Conservation (phyloP, 768 basidiomycete genomes). For the Galerina marginata region DNA sequence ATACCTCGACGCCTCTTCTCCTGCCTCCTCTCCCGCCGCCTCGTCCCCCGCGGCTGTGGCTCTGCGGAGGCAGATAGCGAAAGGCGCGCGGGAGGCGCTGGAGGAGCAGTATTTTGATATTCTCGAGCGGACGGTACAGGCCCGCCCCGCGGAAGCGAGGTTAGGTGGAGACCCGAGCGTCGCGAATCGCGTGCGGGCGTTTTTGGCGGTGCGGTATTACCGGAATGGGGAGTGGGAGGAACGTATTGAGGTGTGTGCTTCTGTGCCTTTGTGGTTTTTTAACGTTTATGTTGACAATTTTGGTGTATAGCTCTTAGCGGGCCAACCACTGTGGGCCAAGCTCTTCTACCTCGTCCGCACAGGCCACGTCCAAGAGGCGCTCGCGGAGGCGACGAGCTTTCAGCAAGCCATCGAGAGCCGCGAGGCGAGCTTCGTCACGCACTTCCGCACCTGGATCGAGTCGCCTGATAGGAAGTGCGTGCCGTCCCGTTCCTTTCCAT, state of each 20-base stretch:
- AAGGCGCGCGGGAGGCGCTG: slow-evolving; percentile 78
- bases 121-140: slow-evolving; percentile 81
- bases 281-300: neutral
- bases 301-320: slow-evolving; percentile 73
- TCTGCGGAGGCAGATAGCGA: slow-evolving; percentile 75
- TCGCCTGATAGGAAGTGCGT: slow-evolving; percentile 79
- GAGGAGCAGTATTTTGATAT: slow-evolving; percentile 91
- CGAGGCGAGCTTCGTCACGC: slow-evolving; percentile 82
- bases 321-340: slow-evolving; percentile 92
- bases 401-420: slow-evolving; percentile 76
- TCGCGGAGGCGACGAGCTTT: slow-evolving; percentile 73
- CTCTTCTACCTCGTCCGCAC: slow-evolving; percentile 91
- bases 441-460: slow-evolving; percentile 85
- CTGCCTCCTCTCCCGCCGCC: too few species aligned
- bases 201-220: slow-evolving; percentile 81
- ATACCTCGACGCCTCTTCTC: slow-evolving; percentile 64
- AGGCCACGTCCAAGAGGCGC: slow-evolving; percentile 81
- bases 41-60: slow-evolving; percentile 69
- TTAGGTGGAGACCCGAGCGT: slow-evolving; percentile 93
- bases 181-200: slow-evolving; percentile 89
- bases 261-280: neutral
- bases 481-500: slow-evolving; percentile 23
- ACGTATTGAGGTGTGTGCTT: slow-evolving; percentile 73
- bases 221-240: slow-evolving; percentile 86
- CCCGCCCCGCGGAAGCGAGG: slow-evolving; percentile 81